Conservation (phyloP, 768 basidiomycete genomes). For the Boletus vinaceobasis region DNA sequence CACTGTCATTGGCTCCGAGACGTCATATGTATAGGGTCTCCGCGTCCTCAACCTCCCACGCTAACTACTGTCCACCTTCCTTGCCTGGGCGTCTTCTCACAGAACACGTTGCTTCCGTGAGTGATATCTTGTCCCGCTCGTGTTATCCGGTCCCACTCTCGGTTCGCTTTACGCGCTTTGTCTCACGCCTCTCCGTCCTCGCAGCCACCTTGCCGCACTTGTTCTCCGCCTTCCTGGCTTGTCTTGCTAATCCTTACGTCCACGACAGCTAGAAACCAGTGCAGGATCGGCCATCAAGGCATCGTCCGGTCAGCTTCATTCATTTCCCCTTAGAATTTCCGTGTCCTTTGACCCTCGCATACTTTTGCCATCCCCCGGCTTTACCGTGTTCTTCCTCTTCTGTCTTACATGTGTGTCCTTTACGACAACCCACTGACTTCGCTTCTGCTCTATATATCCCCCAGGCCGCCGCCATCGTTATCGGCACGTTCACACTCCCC, state of each 20-base stretch:
- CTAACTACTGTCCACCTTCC: neutral
- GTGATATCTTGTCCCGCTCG: slow-evolving; percentile 6
- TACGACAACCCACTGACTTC: slow-evolving; percentile 15
- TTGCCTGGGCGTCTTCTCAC: slow-evolving; percentile 1
- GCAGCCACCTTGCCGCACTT: neutral
- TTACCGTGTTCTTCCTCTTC: slow-evolving; percentile 10
- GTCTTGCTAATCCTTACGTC: neutral
- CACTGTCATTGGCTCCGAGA: slow-evolving; percentile 17
- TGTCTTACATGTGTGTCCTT: slow-evolving; percentile 7
- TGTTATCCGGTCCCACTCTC: neutral
- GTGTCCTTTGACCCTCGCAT: slow-evolving; percentile 5
- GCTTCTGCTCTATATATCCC: slow-evolving; percentile 12
- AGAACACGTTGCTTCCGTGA: slow-evolving; percentile 24
- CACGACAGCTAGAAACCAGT: neutral
- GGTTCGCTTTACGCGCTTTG: neutral
- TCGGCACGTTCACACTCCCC: slow-evolving; percentile 21
- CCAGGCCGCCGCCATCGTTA: slow-evolving; percentile 7
- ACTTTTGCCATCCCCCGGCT: neutral
- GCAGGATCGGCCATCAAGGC: slow-evolving; percentile 22
- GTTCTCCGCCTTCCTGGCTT: neutral
- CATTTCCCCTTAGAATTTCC: slow-evolving; percentile 20
- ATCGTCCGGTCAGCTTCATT: slow-evolving; percentile 23
- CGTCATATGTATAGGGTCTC: slow-evolving; percentile 12
- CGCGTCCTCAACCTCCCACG: slow-evolving; percentile 19
- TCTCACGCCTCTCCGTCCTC: neutral